These are phyloP conservation scores for Actinomucor elegans DNA, from an alignment of 371 early-diverging fungal genomes.

Conservation along the genomic window DNA sequence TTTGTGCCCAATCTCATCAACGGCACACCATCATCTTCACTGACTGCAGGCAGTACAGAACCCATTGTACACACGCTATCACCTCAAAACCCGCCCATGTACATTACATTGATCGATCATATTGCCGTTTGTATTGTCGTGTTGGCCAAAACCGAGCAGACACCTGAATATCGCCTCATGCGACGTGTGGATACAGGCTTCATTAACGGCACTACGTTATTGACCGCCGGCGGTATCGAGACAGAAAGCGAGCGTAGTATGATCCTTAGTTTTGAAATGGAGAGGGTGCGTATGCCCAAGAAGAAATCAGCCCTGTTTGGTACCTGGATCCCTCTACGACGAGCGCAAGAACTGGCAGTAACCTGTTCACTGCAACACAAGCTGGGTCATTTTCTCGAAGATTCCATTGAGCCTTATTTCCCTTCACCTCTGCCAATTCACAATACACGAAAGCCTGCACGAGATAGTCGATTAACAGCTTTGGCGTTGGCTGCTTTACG, in stretches of 20 bases:
- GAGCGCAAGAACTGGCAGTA: conserved; percentile 83
- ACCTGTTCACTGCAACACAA: conserved; percentile 81
- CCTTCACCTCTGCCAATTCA: conserved; percentile 70
- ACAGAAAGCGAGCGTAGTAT: conserved; percentile 86
- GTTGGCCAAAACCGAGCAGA: conserved; percentile 47
- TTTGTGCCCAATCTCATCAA: conserved; percentile 5
- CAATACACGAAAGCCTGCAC: conserved; percentile 27
- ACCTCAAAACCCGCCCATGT: conserved; percentile 52
- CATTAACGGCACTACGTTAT: conserved; percentile 83
- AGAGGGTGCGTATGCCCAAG: conserved; percentile 74
- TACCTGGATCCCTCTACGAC: conserved; percentile 88
- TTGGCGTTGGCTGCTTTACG: conserved; percentile 24
- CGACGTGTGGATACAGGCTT: conserved; percentile 78
- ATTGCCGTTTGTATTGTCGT: conserved; percentile 74
- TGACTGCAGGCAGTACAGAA: conserved; percentile 13
- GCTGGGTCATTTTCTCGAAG: conserved; percentile 76
- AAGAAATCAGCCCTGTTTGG: conserved; percentile 74
- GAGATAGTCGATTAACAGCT: conserved; percentile 21
- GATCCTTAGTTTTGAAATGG: conserved; percentile 84
- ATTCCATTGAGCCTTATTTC: conserved; percentile 70
- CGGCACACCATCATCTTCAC: not conserved
- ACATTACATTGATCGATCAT: conserved; percentile 72
- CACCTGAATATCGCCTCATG: conserved; percentile 62
- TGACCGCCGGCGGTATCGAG: conserved; percentile 85
- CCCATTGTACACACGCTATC: conserved; percentile 23